phyloP scores from a whole-genome alignment of 2,329 filamentous ascomycete species.

The Cercospora sp. region DNA sequence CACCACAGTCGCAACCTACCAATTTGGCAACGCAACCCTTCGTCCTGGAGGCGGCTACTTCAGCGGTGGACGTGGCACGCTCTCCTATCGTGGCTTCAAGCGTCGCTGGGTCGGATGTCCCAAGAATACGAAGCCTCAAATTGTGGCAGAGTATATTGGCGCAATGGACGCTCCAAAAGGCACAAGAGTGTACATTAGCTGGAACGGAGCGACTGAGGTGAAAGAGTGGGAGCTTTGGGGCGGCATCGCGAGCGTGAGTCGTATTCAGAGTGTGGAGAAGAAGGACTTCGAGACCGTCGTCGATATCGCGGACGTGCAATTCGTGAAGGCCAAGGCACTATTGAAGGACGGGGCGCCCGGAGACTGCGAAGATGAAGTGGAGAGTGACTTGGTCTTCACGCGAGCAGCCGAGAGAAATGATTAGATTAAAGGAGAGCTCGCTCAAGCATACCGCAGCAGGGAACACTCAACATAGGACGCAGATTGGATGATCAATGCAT shows the following conservation, averaged over 20 bases:
- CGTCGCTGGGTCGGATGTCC: constrained; percentile 28
- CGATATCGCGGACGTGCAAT: constrained; percentile 19
- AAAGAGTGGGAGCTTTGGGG: constrained; percentile 43
- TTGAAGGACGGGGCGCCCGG: constrained; percentile 9
- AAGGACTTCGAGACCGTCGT: constrained; percentile 27
- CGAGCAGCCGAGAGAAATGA: not conserved
- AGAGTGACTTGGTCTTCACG: constrained; percentile 16
- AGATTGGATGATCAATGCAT: too few species aligned
- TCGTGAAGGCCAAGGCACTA: constrained; percentile 22
- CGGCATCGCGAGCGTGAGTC: constrained; percentile 18
- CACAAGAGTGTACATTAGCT: constrained; percentile 50
- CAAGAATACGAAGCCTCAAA: constrained; percentile 9
- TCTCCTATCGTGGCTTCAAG: constrained; percentile 28
- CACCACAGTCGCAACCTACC: constrained; percentile 16
- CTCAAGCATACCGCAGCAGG: not conserved
- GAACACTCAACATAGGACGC: not conserved
- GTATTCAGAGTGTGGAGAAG: constrained; percentile 22
- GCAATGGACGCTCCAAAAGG: not conserved
- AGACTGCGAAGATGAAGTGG: constrained; percentile 15
- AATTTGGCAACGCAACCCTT: constrained; percentile 25
- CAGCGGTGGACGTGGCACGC: constrained; percentile 10
- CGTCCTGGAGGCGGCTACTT: constrained; percentile 15
- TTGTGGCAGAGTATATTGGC: constrained; percentile 14
- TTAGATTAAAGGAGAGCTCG: not conserved
- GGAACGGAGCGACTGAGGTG: constrained; percentile 51